Conservation (phyloP, 371 early-diverging fungal species). For the Circinella minor region DNA sequence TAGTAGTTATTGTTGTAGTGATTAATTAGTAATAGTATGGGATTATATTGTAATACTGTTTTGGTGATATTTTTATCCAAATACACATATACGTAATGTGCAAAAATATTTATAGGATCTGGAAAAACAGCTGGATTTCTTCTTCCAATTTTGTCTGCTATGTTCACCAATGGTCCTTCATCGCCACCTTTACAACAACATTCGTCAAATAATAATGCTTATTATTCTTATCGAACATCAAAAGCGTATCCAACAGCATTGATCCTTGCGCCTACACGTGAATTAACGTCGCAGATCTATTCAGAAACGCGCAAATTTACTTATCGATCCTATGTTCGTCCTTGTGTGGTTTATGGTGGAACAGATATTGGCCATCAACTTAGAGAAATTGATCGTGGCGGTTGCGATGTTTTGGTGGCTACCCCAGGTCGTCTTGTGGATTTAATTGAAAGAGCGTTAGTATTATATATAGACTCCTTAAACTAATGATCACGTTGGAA, state of each 20-base stretch:
- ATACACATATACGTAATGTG: background rate
- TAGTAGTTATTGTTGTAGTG: no score
- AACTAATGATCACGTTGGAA: no score
- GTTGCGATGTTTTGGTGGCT: conserved; percentile 96
- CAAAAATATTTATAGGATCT: conserved; percentile 56
- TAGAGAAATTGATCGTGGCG: conserved; percentile 77
- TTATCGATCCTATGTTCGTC: conserved; percentile 36
- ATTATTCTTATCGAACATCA: conserved; percentile 76
- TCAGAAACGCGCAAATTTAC: conserved; percentile 37
- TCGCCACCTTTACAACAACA: conserved; percentile 41
- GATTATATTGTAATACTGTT: background rate
- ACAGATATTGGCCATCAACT: conserved; percentile 86
- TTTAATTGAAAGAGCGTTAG: conserved; percentile 59
- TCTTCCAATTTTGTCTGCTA: conserved; percentile 86
- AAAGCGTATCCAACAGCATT: conserved; percentile 86
- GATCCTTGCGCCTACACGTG: conserved; percentile 94
- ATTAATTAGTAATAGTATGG: no score
- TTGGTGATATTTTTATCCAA: no score
- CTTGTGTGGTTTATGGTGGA: conserved; percentile 89
- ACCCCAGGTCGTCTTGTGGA: conserved; percentile 98
- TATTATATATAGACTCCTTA: no score
- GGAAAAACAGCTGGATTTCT: conserved; percentile 92
- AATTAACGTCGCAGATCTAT: conserved; percentile 86
- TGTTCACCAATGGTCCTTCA: conserved; percentile 89
- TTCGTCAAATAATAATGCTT: conserved; percentile 14